Evolutionary conservation across 805 yeast species (phyloP).

Genomic region (Kuraishia molischiana): DNA sequence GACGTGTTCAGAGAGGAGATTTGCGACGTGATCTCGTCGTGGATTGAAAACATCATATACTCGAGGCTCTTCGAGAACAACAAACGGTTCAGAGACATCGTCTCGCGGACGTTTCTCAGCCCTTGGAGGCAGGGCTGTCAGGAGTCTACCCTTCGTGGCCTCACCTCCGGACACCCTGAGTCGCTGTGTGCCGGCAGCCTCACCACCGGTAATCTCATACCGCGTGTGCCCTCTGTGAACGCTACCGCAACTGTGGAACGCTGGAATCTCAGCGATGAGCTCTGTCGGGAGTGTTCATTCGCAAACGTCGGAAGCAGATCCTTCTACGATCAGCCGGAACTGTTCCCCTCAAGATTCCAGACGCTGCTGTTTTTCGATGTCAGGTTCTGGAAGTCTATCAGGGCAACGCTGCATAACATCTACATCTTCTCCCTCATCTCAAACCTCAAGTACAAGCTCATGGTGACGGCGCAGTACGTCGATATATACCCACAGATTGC

Average conservation of each 20-base stretch:
- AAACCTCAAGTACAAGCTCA: constrained; percentile 40
- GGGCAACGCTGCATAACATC: constrained; percentile 51
- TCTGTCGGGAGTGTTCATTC: constrained; percentile 40
- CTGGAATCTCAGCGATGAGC: constrained; percentile 36
- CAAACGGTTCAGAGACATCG: constrained; percentile 32
- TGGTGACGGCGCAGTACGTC: constrained; percentile 72
- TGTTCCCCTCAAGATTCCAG: constrained; percentile 45
- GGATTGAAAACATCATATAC: constrained; percentile 52
- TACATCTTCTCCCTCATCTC: constrained; percentile 58
- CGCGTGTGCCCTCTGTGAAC: constrained; percentile 19
- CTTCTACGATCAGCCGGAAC: constrained; percentile 3
- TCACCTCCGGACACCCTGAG: constrained; percentile 1
- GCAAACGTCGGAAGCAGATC: neutral
- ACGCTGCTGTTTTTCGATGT: constrained; percentile 56
- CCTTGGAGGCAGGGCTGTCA: constrained; percentile 52
- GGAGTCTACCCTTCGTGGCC: constrained; percentile 2
- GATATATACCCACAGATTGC: constrained; percentile 72
- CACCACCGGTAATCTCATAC: constrained; percentile 25
- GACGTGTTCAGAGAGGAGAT: constrained; percentile 75
- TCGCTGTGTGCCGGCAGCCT: constrained; percentile 16
- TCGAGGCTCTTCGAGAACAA: constrained; percentile 44
- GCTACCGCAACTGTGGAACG: neutral
- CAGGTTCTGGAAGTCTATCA: constrained; percentile 57
- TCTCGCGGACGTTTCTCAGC: constrained; percentile 49
- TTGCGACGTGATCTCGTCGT: constrained; percentile 60